These are phyloP conservation scores for Paraurostyla sp. DNA, from an alignment of 73 alveolate species.

Conservation along the genomic window DNA sequence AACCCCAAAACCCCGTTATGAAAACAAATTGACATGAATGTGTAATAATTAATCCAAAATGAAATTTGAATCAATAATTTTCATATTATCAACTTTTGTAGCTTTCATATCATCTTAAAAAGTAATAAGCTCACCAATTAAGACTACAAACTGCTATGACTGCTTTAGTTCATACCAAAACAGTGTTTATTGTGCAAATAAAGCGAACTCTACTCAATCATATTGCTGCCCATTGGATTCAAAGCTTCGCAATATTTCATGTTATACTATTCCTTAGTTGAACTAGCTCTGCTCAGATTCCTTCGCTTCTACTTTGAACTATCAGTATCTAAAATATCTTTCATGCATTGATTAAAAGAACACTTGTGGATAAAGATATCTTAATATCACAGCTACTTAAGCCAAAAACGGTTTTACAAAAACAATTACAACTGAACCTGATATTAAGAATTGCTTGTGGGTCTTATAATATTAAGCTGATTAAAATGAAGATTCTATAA, in stretches of 20 bases:
- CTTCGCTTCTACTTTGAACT: background rate
- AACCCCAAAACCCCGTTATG: too few species aligned
- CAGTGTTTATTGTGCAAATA: conserved; percentile 6
- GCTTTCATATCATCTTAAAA: too few species aligned
- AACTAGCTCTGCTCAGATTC: background rate
- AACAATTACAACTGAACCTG: background rate
- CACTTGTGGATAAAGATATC: background rate
- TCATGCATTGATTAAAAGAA: background rate
- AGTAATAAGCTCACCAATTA: too few species aligned
- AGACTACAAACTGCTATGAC: conserved; percentile 29
- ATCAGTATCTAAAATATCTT: background rate
- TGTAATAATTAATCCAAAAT: too few species aligned
- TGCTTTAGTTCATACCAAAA: background rate
- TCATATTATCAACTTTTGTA: too few species aligned
- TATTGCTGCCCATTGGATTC: background rate
- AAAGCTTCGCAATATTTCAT: background rate
- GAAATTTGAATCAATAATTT: too few species aligned
- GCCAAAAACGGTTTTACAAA: background rate
- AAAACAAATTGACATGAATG: too few species aligned
- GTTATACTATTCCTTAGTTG: conserved; percentile 11
- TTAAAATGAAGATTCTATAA: background rate
- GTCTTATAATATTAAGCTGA: background rate
- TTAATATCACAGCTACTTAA: background rate
- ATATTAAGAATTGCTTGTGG: conserved; percentile 19
- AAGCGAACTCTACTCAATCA: too few species aligned